These are phyloP conservation scores for Naganishia albida DNA, from an alignment of 1,284 basidiomycete species.

Conservation along the genomic window DNA sequence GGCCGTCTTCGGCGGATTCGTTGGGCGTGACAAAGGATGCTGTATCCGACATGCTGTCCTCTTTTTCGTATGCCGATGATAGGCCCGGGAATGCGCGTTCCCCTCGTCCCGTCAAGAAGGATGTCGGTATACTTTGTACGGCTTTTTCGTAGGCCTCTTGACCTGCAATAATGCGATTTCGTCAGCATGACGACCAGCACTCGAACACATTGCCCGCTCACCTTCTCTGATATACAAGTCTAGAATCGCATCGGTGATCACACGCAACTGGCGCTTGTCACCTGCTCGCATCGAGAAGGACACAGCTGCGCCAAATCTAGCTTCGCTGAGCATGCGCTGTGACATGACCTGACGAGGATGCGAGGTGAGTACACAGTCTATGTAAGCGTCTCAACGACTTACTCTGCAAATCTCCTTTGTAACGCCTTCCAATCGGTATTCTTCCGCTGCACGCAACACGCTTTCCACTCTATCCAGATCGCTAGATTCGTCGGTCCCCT, in stretches of 20 bases:
- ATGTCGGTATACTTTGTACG: constrained; percentile 33
- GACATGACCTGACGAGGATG: constrained; percentile 44
- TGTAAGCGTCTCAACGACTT: constrained; percentile 4
- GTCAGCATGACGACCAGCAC: not conserved
- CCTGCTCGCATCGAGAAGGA: constrained; percentile 52
- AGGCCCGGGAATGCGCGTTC: constrained; percentile 14
- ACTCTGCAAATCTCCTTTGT: constrained; percentile 45
- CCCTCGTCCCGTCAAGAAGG: constrained; percentile 29
- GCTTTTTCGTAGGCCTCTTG: constrained; percentile 31
- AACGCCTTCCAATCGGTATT: constrained; percentile 48
- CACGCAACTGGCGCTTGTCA: constrained; percentile 50
- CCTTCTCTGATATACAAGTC: constrained; percentile 52
- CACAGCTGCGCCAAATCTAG: constrained; percentile 54
- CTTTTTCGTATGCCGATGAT: constrained; percentile 10
- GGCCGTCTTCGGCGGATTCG: constrained; percentile 1
- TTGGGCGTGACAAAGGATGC: constrained; percentile 5
- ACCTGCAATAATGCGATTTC: constrained; percentile 16
- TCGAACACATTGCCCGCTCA: constrained; percentile 31
- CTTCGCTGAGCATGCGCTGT: constrained; percentile 45
- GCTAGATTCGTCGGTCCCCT: constrained; percentile 32
- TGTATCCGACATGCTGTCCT: constrained; percentile 14
- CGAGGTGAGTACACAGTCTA: not conserved
- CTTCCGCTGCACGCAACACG: constrained; percentile 45
- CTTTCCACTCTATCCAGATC: constrained; percentile 46
- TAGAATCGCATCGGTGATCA: constrained; percentile 54